Conservation (phyloP, 2,329 filamentous ascomycete genomes). For the Lecanicillium sp. region DNA sequence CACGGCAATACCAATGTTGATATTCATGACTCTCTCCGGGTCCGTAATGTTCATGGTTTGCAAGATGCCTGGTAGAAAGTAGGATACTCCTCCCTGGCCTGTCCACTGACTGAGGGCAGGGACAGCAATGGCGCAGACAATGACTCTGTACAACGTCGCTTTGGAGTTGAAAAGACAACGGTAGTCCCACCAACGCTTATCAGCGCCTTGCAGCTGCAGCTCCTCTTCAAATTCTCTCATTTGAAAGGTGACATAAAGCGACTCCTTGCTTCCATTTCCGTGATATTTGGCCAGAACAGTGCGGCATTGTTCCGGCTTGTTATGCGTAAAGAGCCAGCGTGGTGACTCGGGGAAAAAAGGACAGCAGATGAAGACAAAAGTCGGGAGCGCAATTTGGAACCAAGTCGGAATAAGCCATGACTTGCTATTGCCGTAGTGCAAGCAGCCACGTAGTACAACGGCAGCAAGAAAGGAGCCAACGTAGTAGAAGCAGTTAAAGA, state of each 20-base stretch:
- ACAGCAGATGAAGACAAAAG: slow-evolving; percentile 5
- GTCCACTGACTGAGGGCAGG: slow-evolving; percentile 36
- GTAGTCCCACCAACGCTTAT: slow-evolving; percentile 34
- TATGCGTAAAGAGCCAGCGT: slow-evolving; percentile 30
- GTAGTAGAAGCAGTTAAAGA: slow-evolving; percentile 31
- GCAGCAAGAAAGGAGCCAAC: slow-evolving; percentile 37
- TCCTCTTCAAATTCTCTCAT: slow-evolving; percentile 24
- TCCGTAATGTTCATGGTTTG: slow-evolving; percentile 38
- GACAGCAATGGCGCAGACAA: slow-evolving; percentile 2
- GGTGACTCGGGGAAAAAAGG: slow-evolving; percentile 34
- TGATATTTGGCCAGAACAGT: slow-evolving; percentile 27
- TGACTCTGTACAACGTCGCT: slow-evolving; percentile 1
- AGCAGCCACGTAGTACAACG: slow-evolving; percentile 32
- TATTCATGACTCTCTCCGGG: slow-evolving; percentile 30
- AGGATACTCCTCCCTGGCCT: slow-evolving; percentile 31
- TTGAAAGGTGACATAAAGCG: slow-evolving; percentile 29
- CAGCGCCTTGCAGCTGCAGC: slow-evolving; percentile 24
- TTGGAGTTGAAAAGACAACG: slow-evolving; percentile 25
- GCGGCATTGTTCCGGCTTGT: slow-evolving; percentile 26
- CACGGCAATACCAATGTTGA: slow-evolving; percentile 39
- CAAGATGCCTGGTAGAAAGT: slow-evolving; percentile 42
- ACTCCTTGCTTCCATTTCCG: slow-evolving; percentile 29
- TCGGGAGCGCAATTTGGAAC: slow-evolving; percentile 19
- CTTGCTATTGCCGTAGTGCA: slow-evolving; percentile 18
- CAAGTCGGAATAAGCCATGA: slow-evolving; percentile 25